Conservation (phyloP, 2,329 filamentous ascomycete genomes). For the Ceratocystis colombiana region DNA sequence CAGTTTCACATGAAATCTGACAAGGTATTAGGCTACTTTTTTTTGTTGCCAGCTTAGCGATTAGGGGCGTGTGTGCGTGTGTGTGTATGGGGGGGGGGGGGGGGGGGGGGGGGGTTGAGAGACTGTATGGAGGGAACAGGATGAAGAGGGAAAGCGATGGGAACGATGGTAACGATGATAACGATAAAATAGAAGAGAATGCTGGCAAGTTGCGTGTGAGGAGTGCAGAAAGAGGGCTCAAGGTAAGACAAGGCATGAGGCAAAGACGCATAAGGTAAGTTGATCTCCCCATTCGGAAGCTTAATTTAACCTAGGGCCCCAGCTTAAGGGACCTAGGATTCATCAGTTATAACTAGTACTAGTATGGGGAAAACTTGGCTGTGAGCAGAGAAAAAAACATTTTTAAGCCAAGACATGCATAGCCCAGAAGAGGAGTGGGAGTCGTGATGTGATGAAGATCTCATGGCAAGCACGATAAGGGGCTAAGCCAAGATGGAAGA, state of each 20-base stretch:
- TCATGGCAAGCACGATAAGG: background rate
- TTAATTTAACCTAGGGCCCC: background rate
- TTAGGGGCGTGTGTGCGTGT: too few species aligned
- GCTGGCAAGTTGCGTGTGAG: too few species aligned
- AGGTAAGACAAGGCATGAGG: background rate
- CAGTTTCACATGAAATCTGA: background rate
- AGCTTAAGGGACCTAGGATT: too few species aligned
- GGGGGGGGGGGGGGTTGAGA: too few species aligned
- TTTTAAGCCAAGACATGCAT: slow-evolving; percentile 11
- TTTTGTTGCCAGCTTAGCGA: too few species aligned
- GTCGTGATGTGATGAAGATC: background rate
- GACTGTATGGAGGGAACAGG: too few species aligned
- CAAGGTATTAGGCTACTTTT: background rate
- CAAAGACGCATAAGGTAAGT: background rate
- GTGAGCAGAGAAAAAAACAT: background rate
- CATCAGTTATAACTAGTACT: background rate
- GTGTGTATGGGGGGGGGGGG: too few species aligned
- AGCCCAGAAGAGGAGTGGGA: background rate
- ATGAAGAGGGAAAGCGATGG: too few species aligned
- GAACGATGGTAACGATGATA: too few species aligned
- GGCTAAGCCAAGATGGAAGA: slow-evolving; percentile 2
- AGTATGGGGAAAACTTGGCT: background rate
- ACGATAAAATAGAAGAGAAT: too few species aligned
- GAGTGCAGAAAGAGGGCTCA: background rate
- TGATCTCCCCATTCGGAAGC: background rate